phyloP scores from a whole-genome alignment of 345 rosid genomes.

The Eucalyptus sp. region DNA sequence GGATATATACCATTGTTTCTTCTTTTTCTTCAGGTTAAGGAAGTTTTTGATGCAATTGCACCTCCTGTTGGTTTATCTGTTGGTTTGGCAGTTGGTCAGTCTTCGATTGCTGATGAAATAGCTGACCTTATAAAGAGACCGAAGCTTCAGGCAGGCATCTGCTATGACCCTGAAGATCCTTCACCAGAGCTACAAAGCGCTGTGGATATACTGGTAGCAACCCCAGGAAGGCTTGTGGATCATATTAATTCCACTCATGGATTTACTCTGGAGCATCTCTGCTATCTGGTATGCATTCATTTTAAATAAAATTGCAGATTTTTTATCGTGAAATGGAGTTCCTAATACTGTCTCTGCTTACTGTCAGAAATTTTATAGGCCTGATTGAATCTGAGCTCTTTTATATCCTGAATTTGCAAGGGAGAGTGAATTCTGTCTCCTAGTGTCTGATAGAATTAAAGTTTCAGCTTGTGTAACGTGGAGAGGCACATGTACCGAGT shows the following conservation, averaged over 20 bases:
- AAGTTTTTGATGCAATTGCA: slow-evolving; percentile 83
- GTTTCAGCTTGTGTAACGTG: background rate
- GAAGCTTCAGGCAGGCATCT: slow-evolving; percentile 71
- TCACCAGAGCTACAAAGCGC: slow-evolving; percentile 44
- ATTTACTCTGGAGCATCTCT: slow-evolving; percentile 86
- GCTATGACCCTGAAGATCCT: slow-evolving; percentile 63
- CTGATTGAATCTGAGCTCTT: background rate
- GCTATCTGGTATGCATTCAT: slow-evolving; percentile 65
- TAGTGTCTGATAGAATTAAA: background rate
- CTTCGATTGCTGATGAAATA: slow-evolving; percentile 84
- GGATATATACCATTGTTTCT: background rate
- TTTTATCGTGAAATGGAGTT: background rate
- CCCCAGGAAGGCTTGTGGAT: slow-evolving; percentile 99
- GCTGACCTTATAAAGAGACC: slow-evolving; percentile 66
- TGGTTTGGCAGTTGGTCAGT: slow-evolving; percentile 93
- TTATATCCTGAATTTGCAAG: background rate
- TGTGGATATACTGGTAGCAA: slow-evolving; percentile 90
- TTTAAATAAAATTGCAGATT: background rate
- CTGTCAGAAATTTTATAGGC: background rate
- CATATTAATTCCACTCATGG: slow-evolving; percentile 82
- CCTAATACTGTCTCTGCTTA: background rate
- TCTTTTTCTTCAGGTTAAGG: slow-evolving; percentile 49
- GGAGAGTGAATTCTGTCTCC: background rate
- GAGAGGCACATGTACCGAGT: background rate
- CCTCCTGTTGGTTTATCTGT: slow-evolving; percentile 89